A percentile compares a stretch with the other conserved stretches of the same genome.
phyloP scores from a whole-genome alignment of 2,329 filamentous ascomycete species.

The Colletotrichum sp. region DNA sequence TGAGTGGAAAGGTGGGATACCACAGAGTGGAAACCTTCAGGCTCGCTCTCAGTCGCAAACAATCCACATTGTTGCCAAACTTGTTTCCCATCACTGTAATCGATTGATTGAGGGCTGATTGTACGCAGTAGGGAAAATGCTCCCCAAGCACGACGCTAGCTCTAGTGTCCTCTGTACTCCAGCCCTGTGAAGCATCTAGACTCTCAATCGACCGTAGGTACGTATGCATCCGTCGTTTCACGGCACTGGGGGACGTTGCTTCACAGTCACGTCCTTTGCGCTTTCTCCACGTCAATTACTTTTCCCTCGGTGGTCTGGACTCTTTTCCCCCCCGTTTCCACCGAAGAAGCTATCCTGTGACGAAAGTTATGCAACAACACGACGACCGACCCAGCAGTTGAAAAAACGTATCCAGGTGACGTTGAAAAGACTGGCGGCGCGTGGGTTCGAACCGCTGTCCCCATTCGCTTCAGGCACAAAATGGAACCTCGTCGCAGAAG shows the following conservation, averaged over 20 bases:
- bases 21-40: not conserved
- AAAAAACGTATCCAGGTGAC: not conserved
- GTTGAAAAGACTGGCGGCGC: not conserved
- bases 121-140: not conserved
- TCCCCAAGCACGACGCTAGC: not conserved
- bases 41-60: not conserved
- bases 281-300: not conserved
- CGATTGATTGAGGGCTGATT: not conserved
- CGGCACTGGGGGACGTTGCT: not conserved
- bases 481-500: not conserved
- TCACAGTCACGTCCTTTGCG: not conserved
- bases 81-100: not conserved
- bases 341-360: not conserved
- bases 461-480: not conserved
- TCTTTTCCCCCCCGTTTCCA: not conserved
- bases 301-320: not conserved
- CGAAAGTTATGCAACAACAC: not conserved
- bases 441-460: not conserved
- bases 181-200: conserved; percentile 20
- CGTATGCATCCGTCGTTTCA: conserved; percentile 8
- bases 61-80: not conserved
- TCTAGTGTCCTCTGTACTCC: not conserved
- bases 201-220: conserved; percentile 7
- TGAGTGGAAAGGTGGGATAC: not conserved
- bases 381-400: not conserved